Conservation (phyloP, 1,284 basidiomycete genomes). For the Puccinia novopanici region DNA sequence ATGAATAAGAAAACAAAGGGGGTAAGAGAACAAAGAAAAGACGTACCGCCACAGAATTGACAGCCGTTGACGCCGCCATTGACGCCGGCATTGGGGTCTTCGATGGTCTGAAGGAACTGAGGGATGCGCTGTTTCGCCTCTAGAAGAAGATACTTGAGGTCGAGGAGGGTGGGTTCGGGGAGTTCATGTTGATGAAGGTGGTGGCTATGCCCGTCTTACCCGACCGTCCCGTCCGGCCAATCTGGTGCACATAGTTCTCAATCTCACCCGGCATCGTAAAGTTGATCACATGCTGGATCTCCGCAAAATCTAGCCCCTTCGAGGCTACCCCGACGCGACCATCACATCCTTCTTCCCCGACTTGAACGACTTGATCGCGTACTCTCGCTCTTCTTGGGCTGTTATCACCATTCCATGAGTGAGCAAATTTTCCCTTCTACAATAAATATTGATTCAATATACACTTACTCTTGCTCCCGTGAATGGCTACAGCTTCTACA, state of each 20-base stretch:
- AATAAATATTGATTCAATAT: too few relatives aligned
- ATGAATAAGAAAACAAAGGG: neutral
- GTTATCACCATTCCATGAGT: constrained; percentile 83
- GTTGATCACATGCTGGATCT: constrained; percentile 97
- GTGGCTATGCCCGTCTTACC: constrained; percentile 94
- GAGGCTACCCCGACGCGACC: constrained; percentile 98
- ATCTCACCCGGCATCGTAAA: constrained; percentile 99
- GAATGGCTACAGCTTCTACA: constrained; percentile 96
- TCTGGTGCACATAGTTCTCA: constrained; percentile 97
- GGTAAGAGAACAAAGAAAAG: constrained; percentile 1
- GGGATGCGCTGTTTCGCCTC: constrained; percentile 98
- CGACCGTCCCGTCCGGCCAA: constrained; percentile 98
- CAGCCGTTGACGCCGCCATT: constrained; percentile 80
- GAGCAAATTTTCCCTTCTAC: too few relatives aligned
- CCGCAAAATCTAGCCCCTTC: constrained; percentile 98
- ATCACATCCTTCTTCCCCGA: constrained; percentile 91
- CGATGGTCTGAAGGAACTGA: constrained; percentile 86
- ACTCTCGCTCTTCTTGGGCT: constrained; percentile 95
- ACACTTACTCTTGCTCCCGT: constrained; percentile 90
- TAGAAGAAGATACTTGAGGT: constrained; percentile 93
- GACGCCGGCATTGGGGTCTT: constrained; percentile 81
- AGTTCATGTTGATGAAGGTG: constrained; percentile 95
- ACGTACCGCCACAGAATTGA: constrained; percentile 87
- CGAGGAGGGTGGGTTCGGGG: constrained; percentile 92
- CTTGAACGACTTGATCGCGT: constrained; percentile 91